Base-by-base conservation (phyloP, 768 basidiomycete genomes). In the Kwoniella heveanensis region DNA sequence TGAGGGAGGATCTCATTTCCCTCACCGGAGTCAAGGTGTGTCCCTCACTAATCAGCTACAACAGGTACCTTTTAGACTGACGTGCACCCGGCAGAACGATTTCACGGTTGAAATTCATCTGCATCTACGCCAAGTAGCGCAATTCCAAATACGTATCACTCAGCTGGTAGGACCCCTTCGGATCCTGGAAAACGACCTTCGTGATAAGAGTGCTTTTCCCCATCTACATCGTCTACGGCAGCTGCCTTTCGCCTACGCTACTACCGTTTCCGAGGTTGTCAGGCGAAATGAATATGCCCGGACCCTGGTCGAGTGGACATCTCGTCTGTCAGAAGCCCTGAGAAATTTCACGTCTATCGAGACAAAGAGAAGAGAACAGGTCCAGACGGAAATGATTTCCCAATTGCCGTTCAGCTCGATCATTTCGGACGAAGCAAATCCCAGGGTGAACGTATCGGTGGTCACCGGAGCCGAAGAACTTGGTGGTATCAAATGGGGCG, bases 221-320 rank as follows among this genome's bases (percentile, higher is more conserved):
- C 92, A 98, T 79, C 89, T 98, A 15, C 86, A 89, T 54, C 85
- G 95, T 19, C 82, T 97, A 47, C 92, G 95, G 76, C 88, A 85
- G 59, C 90, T 97, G 86, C 79, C 94, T 0, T 93, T 92, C 73
- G 92, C 91, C 0, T 98, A 98, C 78, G 90, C 90, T 0, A 90
- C 91, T 1, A 92, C 92, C 0, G 85, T 96, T 9, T 85, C 93
- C 19, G 95, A 98, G 80, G 87, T 97, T 29, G 90, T 94, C 1
- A 84, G 95, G 62, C 83, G 95, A 58, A 91, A 91, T 70, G 91
- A 95, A 76, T 96, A 95, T 78, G 84, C 91, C 89, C 65, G 78
- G 87, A 90, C 92, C 77, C 91, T 97, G 78, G 86, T 88, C 63
- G 87, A 88, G 67, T 84, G 91, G 53, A 88, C 91, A 0, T 86